Percentiles rank a stretch among this genome's conserved stretches.
Conservation (phyloP, 306 rosid genomes). For the Geum urbanum region DNA sequence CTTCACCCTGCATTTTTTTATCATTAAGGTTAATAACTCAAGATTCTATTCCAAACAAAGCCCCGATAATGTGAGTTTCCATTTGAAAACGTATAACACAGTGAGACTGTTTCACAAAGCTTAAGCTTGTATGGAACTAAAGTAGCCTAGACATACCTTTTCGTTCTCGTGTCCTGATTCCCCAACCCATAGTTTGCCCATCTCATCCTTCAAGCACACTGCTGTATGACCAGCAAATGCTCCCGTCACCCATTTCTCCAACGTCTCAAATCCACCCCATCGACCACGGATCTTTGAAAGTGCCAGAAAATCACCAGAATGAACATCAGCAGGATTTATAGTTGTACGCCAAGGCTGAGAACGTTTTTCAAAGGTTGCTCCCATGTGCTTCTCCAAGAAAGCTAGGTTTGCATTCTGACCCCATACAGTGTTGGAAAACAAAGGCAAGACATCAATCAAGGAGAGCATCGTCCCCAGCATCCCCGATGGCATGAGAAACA, state of each 20-base stretch:
- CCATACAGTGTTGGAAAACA: slow-evolving; percentile 85
- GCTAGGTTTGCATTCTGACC: slow-evolving; percentile 81
- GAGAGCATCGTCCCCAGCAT: slow-evolving; percentile 92
- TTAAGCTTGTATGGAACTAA: background rate
- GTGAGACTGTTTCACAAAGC: slow-evolving; percentile 3
- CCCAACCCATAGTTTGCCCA: slow-evolving; percentile 93
- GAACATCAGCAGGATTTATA: slow-evolving; percentile 80
- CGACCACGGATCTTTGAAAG: slow-evolving; percentile 96
- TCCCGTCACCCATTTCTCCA: slow-evolving; percentile 98
- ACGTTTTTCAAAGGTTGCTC: slow-evolving; percentile 79
- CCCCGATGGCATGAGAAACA: slow-evolving; percentile 98
- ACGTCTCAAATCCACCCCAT: slow-evolving; percentile 98
- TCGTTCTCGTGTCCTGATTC: slow-evolving; percentile 99
- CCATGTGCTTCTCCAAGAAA: slow-evolving; percentile 86
- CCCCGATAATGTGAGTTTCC: background rate
- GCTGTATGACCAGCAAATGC: slow-evolving; percentile 99
- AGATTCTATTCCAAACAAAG: background rate
- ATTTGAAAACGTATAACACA: background rate
- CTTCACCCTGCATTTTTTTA: slow-evolving; percentile 68
- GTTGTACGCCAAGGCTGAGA: slow-evolving; percentile 65
- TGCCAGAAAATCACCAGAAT: slow-evolving; percentile 89
- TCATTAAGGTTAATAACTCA: background rate
- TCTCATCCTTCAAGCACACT: slow-evolving; percentile 93
- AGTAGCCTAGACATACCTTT: slow-evolving; percentile 43
- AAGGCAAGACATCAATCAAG: slow-evolving; percentile 76